Percentiles rank a stretch among this genome's conserved stretches.
These are phyloP conservation scores for Rhizopus delemar DNA, from an alignment of 371 early-diverging fungal species.

Conservation along the genomic window DNA sequence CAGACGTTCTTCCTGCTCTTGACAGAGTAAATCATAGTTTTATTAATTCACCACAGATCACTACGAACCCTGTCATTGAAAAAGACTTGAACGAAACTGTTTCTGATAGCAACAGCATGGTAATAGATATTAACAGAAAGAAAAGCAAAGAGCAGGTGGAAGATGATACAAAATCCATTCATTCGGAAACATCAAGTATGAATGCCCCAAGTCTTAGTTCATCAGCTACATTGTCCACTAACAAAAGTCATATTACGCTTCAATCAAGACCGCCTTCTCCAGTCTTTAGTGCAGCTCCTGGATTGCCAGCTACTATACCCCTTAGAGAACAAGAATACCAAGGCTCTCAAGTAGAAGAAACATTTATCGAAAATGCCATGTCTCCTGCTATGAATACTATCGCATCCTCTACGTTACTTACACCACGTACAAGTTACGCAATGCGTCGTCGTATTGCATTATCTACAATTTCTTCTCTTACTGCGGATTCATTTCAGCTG, in stretches of 20 bases:
- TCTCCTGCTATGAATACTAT: slow-evolving; percentile 45
- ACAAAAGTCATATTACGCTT: slow-evolving; percentile 22
- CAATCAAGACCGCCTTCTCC: slow-evolving; percentile 42
- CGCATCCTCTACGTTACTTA: slow-evolving; percentile 41
- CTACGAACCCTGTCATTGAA: neutral
- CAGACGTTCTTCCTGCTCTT: slow-evolving; percentile 21
- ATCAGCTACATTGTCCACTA: slow-evolving; percentile 27
- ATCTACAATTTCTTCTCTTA: slow-evolving; percentile 35
- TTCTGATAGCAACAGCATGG: neutral
- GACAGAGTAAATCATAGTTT: slow-evolving; percentile 6
- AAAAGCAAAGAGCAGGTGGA: neutral
- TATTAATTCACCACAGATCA: neutral
- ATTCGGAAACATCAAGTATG: slow-evolving; percentile 29
- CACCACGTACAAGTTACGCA: slow-evolving; percentile 33
- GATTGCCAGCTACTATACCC: slow-evolving; percentile 39
- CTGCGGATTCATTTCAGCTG: slow-evolving; percentile 17
- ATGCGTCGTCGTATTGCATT: slow-evolving; percentile 26
- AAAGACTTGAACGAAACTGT: neutral
- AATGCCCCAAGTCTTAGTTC: slow-evolving; percentile 42
- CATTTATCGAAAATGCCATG: slow-evolving; percentile 19
- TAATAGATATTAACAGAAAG: neutral
- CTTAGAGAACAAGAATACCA: slow-evolving; percentile 23
- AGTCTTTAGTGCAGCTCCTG: slow-evolving; percentile 40
- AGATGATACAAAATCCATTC: slow-evolving; percentile 28
- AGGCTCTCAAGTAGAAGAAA: slow-evolving; percentile 29